These are phyloP conservation scores for Plasmopara muralis DNA, from an alignment of 352 stramenopile genomes.

Conservation along the genomic window DNA sequence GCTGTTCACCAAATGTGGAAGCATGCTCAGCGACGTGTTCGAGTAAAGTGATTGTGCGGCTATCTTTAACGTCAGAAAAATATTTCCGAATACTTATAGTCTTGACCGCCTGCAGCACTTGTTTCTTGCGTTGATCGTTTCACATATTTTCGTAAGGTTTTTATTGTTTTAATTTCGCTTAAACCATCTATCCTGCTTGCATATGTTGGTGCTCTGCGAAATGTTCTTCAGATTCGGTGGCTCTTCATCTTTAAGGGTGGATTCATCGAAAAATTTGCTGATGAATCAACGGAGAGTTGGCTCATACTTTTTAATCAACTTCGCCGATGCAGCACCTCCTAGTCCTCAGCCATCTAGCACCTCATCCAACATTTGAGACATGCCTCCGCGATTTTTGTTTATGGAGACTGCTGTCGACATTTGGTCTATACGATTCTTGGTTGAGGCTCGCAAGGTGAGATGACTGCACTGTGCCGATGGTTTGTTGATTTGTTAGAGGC, in stretches of 20 bases:
- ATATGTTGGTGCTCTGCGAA: slow-evolving; percentile 10
- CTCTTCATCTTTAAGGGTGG: slow-evolving; percentile 14
- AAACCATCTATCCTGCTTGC: slow-evolving; percentile 9
- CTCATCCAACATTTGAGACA: slow-evolving; percentile 9
- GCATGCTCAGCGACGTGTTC: neutral
- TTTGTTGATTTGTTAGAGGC: neutral
- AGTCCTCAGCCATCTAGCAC: slow-evolving; percentile 13
- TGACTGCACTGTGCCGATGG: neutral
- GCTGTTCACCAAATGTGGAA: slow-evolving; percentile 1
- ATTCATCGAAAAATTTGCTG: slow-evolving; percentile 23
- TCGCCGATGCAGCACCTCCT: slow-evolving; percentile 11
- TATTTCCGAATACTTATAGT: neutral
- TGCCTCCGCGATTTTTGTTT: slow-evolving; percentile 15
- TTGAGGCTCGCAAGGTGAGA: neutral
- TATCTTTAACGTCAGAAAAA: neutral
- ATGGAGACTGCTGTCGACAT: slow-evolving; percentile 11
- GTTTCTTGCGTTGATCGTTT: slow-evolving; percentile 17
- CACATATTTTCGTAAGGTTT: slow-evolving; percentile 1
- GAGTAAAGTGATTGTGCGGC: neutral
- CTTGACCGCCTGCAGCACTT: neutral
- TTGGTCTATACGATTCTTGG: slow-evolving; percentile 13
- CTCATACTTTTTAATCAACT: slow-evolving; percentile 17
- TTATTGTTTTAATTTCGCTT: slow-evolving; percentile 15
- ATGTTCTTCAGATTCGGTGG: slow-evolving; percentile 12
- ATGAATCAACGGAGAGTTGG: slow-evolving; percentile 10